Conservation (phyloP, 23 red algal genomes). For the Chondrus crispus region DNA sequence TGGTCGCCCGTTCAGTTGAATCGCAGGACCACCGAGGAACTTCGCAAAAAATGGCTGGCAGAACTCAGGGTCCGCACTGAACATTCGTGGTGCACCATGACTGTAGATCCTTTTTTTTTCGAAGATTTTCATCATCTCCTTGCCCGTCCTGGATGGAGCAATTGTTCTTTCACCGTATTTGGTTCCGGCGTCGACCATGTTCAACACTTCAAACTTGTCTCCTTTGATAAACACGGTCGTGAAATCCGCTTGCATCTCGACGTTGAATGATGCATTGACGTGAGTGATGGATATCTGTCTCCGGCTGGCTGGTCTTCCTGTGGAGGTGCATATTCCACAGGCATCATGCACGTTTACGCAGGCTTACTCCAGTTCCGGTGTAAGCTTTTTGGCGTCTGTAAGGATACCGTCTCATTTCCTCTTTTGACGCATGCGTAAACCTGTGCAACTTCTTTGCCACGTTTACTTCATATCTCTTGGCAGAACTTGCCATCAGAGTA, state of each 20-base stretch:
- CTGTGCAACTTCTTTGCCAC: not conserved
- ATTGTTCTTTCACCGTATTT: not conserved
- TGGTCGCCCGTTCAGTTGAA: not conserved
- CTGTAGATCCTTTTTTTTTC: not conserved
- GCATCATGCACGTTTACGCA: not conserved
- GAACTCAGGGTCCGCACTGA: not conserved
- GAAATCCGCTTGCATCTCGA: not conserved
- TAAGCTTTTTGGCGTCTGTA: not conserved
- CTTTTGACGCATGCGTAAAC: not conserved
- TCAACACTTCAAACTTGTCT: conserved; percentile 1
- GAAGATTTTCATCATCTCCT: too few species aligned
- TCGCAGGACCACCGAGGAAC: not conserved
- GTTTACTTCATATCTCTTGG: not conserved
- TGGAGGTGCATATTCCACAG: too few species aligned
- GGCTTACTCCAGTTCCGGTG: not conserved
- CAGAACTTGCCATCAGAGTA: not conserved
- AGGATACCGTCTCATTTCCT: not conserved
- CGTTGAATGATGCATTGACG: not conserved
- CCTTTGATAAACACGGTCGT: not conserved
- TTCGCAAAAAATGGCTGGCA: not conserved
- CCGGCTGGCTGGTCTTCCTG: not conserved
- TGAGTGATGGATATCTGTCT: not conserved
- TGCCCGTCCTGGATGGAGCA: too few species aligned
- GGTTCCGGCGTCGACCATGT: not conserved
- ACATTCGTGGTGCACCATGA: not conserved